Percentiles rank a stretch among this genome's conserved stretches.
Evolutionary conservation across 257 asterid genomes (phyloP).

Genomic region (Galeopsis tetrahit): DNA sequence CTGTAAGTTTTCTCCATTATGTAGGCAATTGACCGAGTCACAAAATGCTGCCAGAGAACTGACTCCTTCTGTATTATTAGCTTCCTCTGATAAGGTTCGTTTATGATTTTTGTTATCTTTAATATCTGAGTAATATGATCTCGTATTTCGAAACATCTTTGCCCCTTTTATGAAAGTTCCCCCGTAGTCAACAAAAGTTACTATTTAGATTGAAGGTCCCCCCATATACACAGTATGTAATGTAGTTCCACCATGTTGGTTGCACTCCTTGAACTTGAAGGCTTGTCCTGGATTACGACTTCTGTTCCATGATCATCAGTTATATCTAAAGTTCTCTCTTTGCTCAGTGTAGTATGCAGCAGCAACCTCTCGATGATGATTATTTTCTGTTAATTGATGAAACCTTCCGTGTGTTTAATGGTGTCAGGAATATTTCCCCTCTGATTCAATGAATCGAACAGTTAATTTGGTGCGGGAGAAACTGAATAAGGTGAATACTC

Average conservation of each 20-base stretch:
- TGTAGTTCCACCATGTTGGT: too few species aligned
- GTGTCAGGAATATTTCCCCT: constrained; percentile 74
- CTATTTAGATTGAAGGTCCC: background rate
- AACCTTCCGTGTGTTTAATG: constrained; percentile 3
- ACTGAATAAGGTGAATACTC: constrained; percentile 61
- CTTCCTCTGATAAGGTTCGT: constrained; percentile 64
- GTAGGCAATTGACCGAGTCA: constrained; percentile 40
- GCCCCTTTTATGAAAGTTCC: background rate
- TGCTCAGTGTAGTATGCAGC: background rate
- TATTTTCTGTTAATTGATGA: constrained; percentile 22
- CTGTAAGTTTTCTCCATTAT: constrained; percentile 2
- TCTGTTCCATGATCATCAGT: background rate
- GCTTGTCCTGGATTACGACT: background rate
- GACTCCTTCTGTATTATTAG: constrained; percentile 38
- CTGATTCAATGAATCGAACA: constrained; percentile 82
- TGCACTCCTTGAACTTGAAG: too few species aligned
- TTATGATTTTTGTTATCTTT: background rate
- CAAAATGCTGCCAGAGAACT: constrained; percentile 30
- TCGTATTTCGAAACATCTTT: background rate
- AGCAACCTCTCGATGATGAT: background rate
- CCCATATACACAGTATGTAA: background rate
- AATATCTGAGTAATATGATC: background rate
- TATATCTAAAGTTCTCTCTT: background rate
- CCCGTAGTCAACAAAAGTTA: background rate
- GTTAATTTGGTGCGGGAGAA: constrained; percentile 80